phyloP scores from a whole-genome alignment of 2,329 filamentous ascomycete species.

The Pseudogymnoascus sp. region DNA sequence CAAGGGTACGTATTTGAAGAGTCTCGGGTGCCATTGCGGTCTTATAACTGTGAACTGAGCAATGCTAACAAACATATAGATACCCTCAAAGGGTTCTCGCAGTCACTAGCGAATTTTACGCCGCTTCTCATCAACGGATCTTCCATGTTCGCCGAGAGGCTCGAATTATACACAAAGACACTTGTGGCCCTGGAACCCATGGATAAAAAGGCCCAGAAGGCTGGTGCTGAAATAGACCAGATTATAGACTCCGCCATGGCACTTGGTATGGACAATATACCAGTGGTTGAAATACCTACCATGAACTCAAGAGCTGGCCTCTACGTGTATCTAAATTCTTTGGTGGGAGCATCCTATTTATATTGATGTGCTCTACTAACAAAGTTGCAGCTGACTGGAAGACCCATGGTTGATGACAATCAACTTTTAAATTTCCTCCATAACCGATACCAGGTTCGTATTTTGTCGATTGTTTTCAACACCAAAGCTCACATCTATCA shows the following conservation, averaged over 20 bases:
- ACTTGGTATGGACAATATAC: slow-evolving; percentile 35
- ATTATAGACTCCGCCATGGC: slow-evolving; percentile 52
- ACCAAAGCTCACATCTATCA: slow-evolving; percentile 35
- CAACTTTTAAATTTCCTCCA: slow-evolving; percentile 74
- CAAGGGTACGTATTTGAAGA: slow-evolving; percentile 41
- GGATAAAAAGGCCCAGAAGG: slow-evolving; percentile 46
- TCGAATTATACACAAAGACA: slow-evolving; percentile 54
- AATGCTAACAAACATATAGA: slow-evolving; percentile 30
- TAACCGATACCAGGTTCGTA: slow-evolving; percentile 71
- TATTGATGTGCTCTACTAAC: slow-evolving; percentile 24
- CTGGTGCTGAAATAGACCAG: slow-evolving; percentile 49
- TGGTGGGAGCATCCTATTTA: slow-evolving; percentile 47
- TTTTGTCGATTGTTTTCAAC: not conserved
- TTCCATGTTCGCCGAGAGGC: slow-evolving; percentile 41
- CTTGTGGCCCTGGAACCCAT: slow-evolving; percentile 49
- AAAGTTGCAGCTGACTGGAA: slow-evolving; percentile 62
- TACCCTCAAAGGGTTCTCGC: slow-evolving; percentile 43
- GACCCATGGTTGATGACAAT: slow-evolving; percentile 76
- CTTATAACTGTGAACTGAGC: not conserved
- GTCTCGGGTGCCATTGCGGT: not conserved
- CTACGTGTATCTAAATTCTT: slow-evolving; percentile 78
- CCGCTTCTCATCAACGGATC: slow-evolving; percentile 51
- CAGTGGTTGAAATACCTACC: slow-evolving; percentile 59
- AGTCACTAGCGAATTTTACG: slow-evolving; percentile 49
- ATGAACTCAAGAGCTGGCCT: slow-evolving; percentile 74